These are phyloP conservation scores for Colletotrichum sp. DNA, from an alignment of 2,329 filamentous ascomycete species.

Conservation along the genomic window DNA sequence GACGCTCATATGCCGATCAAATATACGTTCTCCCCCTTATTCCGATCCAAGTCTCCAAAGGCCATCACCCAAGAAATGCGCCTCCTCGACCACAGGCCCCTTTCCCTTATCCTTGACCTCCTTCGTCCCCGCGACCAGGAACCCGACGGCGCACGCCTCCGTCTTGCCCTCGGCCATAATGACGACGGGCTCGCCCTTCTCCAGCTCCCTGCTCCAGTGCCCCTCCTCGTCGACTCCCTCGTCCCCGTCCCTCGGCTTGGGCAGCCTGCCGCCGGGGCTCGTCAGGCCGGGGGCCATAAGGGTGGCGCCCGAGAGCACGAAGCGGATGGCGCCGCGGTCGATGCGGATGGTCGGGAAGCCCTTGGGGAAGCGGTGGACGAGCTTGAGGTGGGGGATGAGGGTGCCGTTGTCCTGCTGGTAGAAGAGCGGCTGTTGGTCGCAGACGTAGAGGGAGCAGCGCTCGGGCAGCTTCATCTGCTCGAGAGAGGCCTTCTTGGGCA, in stretches of 20 bases:
- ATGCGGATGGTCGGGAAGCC: constrained; percentile 87
- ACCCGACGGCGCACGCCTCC: constrained; percentile 86
- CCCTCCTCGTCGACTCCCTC: constrained; percentile 57
- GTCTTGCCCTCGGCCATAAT: constrained; percentile 93
- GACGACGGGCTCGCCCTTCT: constrained; percentile 83
- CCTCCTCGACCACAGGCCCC: constrained; percentile 90
- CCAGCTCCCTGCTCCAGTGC: constrained; percentile 70
- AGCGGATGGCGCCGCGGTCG: constrained; percentile 94
- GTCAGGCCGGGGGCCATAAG: constrained; percentile 97
- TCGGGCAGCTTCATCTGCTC: constrained; percentile 94
- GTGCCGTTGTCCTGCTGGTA: constrained; percentile 82
- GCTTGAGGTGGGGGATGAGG: constrained; percentile 84
- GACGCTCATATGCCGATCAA: background rate
- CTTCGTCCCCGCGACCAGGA: constrained; percentile 82
- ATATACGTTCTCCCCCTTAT: constrained; percentile 29
- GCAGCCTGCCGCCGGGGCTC: constrained; percentile 79
- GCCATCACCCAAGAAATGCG: constrained; percentile 93
- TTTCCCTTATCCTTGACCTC: constrained; percentile 96
- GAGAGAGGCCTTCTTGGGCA: constrained; percentile 93
- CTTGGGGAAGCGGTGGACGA: constrained; percentile 88
- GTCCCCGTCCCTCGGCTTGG: constrained; percentile 52
- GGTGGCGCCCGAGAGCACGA: constrained; percentile 90
- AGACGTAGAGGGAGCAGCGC: constrained; percentile 85
- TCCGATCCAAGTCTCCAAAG: constrained; percentile 76
- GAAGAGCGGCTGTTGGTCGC: constrained; percentile 82